Conservation (phyloP, 176 grass and related monocot species). For the Bolboschoenus planiculmis region DNA sequence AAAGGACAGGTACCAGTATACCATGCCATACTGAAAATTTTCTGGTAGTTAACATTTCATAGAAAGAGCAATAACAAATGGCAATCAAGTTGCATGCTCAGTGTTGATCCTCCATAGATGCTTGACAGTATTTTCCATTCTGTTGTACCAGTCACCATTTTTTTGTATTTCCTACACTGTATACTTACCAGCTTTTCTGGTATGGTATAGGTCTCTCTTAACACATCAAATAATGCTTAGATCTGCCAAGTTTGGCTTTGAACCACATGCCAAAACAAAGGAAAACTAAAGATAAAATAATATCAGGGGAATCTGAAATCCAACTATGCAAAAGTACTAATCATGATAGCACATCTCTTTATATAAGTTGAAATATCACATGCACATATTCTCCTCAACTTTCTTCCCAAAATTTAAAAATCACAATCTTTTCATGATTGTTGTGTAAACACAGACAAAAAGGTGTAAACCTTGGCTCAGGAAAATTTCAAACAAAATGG, state of each 20-base stretch:
- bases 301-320: not conserved
- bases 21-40: no score
- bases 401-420: not conserved
- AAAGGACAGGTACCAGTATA: no score
- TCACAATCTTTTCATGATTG: not conserved
- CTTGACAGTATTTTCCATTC: conserved; percentile 61
- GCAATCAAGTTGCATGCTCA: no score
- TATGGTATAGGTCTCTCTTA: conserved; percentile 74
- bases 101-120: conserved; percentile 42
- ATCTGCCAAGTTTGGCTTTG: conserved; percentile 78
- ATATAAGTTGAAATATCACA: not conserved
- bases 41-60: no score
- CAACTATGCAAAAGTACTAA: not conserved
- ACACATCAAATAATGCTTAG: conserved; percentile 65
- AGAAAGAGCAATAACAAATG: no score
- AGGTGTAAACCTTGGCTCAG: no score
- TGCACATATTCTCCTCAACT: not conserved
- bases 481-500: no score
- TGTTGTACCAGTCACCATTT: conserved; percentile 62
- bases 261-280: conserved; percentile 29
- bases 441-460: no score
- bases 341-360: not conserved
- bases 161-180: conserved; percentile 74
- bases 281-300: not conserved
- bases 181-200: conserved; percentile 47